Evolutionary conservation across 163 green algal species (phyloP).

Genomic region (Chloromonas sp.): DNA sequence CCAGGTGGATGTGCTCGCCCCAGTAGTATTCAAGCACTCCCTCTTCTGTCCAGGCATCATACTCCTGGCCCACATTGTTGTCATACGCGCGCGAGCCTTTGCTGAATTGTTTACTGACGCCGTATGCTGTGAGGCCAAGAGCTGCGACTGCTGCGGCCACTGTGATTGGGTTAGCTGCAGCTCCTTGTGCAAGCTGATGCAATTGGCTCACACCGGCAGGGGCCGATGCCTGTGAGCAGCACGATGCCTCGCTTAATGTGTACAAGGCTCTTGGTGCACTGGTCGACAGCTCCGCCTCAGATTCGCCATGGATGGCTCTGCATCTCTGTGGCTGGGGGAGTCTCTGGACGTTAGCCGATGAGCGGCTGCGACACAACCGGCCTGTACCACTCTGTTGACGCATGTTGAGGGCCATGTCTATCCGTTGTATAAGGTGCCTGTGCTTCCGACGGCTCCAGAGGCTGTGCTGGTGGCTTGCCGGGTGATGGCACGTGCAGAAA

Average conservation of each 20-base stretch:
- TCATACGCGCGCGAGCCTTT: constrained; percentile 74
- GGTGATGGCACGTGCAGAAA: no score
- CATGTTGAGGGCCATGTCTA: no score
- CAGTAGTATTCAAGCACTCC: constrained; percentile 96
- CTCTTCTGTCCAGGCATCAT: constrained; percentile 91
- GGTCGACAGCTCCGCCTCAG: neutral
- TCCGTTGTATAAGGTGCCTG: no score
- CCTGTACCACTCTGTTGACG: no score
- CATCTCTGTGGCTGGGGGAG: neutral
- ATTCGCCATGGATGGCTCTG: neutral
- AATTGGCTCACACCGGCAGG: neutral
- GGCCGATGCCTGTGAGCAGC: neutral
- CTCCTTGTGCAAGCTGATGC: neutral
- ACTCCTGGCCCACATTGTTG: constrained; percentile 83
- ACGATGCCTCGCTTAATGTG: neutral
- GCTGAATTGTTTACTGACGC: constrained; percentile 69
- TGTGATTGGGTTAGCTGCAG: neutral
- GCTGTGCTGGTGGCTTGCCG: no score
- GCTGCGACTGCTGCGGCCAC: constrained; percentile 11
- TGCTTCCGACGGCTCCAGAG: no score
- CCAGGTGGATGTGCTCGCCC: constrained; percentile 95
- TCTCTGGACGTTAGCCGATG: no score
- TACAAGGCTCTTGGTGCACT: neutral
- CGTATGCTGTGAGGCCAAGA: constrained; percentile 13
- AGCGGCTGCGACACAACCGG: no score